Evolutionary conservation across 2,329 filamentous ascomycete genomes (phyloP), one percentile per base, ranked within the genome.

Genomic region (Pyricularia sp.): DNA sequence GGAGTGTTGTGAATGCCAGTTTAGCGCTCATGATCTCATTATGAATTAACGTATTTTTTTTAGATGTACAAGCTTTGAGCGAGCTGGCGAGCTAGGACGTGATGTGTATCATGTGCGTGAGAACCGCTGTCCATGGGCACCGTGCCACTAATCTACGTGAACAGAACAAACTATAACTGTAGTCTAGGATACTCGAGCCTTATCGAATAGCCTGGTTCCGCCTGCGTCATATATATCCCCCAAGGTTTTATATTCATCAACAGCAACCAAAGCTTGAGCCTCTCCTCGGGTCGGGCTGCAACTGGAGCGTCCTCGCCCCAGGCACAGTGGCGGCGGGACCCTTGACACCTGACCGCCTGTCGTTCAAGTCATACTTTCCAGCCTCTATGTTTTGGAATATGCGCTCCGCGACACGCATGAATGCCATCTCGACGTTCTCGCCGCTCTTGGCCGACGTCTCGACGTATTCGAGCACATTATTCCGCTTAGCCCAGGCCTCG

Each of bases 371-470:
- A 78, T 98, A 98, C 77, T 89, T 92, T 12, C 95, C 95, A 1
- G 92, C 92, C 82, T 97, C 93, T 71, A 99, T 97, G 76, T 98
- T 98, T 78, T 94, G 89, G 77, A 96, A 97, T 82, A 99, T 98
- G 78, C 94, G 86, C 82, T 97, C 93, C 25, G 95, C 93, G 17
- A 98, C 94, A 76, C 95, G 89, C 76, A 97, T 86, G 76, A 99
- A 99, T 1, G 95, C 95, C 73, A 89, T 87, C 79, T 99, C 95
- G 50, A 99, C 95, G 67, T 93, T 93, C 77, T 97, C 93, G 68
- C 95, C 95, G 71, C 90, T 96, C 84, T 98, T 99, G 66, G 95
- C 95, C 73, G 90, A 94, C 58, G 95, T 99, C 82, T 99, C 95
- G 71, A 98, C 93, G 77, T 98, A 98, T 77, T 94, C 89, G 76